phyloP scores from a whole-genome alignment of 352 stramenopile genomes.

The Phytophthora boehmeriae region DNA sequence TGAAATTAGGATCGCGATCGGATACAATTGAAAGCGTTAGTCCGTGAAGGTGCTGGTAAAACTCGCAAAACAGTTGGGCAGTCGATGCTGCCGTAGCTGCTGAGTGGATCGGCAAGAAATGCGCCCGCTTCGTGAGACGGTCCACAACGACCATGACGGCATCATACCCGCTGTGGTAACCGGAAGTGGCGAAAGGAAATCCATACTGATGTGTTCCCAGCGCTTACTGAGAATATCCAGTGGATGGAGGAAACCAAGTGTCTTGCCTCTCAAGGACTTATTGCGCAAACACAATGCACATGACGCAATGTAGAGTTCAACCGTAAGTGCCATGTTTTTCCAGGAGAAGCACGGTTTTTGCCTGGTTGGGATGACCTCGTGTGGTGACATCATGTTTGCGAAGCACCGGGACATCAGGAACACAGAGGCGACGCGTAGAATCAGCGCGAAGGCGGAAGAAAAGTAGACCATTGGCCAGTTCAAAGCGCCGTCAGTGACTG shows the following conservation, averaged over 20 bases:
- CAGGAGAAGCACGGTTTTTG: constrained; percentile 11
- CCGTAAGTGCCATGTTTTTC: neutral
- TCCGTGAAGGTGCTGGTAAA: constrained; percentile 23
- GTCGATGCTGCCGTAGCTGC: neutral
- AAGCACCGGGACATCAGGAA: constrained; percentile 1
- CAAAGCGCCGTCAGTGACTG: constrained; percentile 9
- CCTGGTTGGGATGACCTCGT: constrained; percentile 4
- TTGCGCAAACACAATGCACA: constrained; percentile 18
- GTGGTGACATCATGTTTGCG: constrained; percentile 9
- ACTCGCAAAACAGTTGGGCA: constrained; percentile 3
- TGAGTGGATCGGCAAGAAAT: constrained; percentile 10
- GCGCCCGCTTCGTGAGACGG: constrained; percentile 11
- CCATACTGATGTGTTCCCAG: constrained; percentile 23
- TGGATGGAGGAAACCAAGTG: neutral
- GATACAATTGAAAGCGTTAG: constrained; percentile 11
- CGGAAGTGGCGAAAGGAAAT: constrained; percentile 9
- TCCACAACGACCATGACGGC: constrained; percentile 13
- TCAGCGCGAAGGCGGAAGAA: constrained; percentile 5
- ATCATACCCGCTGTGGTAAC: neutral
- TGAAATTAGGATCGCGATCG: constrained; percentile 22
- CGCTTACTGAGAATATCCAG: constrained; percentile 13
- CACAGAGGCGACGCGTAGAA: constrained; percentile 6
- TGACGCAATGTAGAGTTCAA: constrained; percentile 7
- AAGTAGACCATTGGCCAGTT: neutral
- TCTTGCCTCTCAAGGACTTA: constrained; percentile 7